A percentile compares a stretch with the other conserved stretches of the same genome.
Conservation (phyloP, 208 protist species). For the Trypanosomatidae sp. region DNA sequence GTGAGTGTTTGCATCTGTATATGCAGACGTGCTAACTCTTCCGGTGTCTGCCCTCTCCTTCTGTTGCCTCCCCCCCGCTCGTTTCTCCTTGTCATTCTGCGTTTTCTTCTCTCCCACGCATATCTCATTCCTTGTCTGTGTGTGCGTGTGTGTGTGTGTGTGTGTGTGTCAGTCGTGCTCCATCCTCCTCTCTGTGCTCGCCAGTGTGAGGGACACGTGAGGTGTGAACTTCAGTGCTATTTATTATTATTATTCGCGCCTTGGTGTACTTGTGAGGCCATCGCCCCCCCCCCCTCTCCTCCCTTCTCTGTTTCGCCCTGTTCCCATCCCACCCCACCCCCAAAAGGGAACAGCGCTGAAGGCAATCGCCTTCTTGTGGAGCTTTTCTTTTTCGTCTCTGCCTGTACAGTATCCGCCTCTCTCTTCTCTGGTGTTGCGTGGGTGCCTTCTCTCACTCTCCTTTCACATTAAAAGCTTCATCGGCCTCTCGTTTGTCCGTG, state of each 20-base stretch:
- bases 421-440: too few relatives aligned
- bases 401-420: too few relatives aligned
- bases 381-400: neutral
- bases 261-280: too few relatives aligned
- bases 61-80: neutral
- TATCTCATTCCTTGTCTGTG: neutral
- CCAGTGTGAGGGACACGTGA: too few relatives aligned
- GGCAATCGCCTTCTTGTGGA: too few relatives aligned
- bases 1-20: neutral
- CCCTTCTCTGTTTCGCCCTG: neutral
- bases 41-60: neutral
- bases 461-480: too few relatives aligned
- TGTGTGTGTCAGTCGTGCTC: too few relatives aligned
- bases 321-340: neutral
- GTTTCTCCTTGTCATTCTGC: neutral
- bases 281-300: neutral
- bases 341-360: neutral
- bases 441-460: too few relatives aligned
- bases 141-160: neutral
- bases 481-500: too few relatives aligned
- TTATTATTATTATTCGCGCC: too few relatives aligned
- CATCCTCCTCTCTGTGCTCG: slow-evolving; percentile 1
- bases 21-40: neutral
- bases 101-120: neutral
- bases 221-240: too few relatives aligned